Conservation (phyloP, 2,329 filamentous ascomycete genomes). For the Penicillium glabrum region DNA sequence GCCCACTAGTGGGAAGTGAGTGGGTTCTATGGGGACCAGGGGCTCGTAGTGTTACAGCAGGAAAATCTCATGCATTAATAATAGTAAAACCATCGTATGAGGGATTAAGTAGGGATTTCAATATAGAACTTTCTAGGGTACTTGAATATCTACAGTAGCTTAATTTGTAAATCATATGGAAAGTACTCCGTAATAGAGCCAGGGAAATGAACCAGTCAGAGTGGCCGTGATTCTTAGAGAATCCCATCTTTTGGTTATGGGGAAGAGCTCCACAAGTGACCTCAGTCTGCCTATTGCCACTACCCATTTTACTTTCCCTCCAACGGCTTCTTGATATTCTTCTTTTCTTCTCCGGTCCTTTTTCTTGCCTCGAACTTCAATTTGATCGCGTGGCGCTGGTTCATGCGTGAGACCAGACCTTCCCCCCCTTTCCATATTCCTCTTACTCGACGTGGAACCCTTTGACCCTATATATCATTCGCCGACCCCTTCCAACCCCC, state of each 20-base stretch:
- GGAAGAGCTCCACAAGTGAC: constrained; percentile 6
- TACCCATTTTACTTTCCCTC: constrained; percentile 3
- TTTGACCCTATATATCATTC: constrained; percentile 4
- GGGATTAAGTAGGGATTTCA: not conserved
- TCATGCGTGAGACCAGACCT: not conserved
- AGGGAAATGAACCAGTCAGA: constrained; percentile 4
- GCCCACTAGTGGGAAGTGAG: not conserved
- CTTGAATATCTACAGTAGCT: too few species aligned
- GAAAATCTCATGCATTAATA: not conserved
- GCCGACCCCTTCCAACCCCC: not conserved
- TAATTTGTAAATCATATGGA: too few species aligned
- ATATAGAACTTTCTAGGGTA: too few species aligned
- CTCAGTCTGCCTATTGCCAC: constrained; percentile 15
- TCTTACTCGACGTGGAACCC: not conserved
- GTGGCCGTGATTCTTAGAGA: not conserved
- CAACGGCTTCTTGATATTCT: constrained; percentile 9
- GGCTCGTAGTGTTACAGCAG: not conserved
- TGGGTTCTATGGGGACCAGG: not conserved
- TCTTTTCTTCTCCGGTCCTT: constrained; percentile 14
- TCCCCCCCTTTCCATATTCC: not conserved
- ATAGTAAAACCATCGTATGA: not conserved
- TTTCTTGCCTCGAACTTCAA: constrained; percentile 11
- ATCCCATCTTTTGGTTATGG: not conserved
- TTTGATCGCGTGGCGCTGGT: constrained; percentile 15
- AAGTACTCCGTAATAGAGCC: too few species aligned